These are phyloP conservation scores for Elsinoe necatrix DNA, from an alignment of 2,329 filamentous ascomycete genomes.

Conservation along the genomic window DNA sequence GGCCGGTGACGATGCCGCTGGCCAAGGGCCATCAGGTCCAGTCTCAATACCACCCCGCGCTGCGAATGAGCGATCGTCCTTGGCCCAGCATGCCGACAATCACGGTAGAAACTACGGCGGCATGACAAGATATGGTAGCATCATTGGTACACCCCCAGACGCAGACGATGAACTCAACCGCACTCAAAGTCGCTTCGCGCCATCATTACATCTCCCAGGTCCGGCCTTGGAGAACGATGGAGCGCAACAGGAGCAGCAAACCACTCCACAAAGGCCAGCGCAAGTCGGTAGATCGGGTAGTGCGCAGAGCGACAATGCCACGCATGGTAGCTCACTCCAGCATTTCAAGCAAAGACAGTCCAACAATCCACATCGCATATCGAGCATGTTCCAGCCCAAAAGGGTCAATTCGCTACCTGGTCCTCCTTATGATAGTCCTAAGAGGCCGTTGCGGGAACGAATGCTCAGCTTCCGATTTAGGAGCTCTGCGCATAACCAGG, in stretches of 20 bases:
- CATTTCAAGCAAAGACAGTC: conserved; percentile 1
- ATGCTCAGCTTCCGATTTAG: conserved; percentile 39
- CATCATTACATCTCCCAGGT: conserved; percentile 52
- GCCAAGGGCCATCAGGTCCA: neutral
- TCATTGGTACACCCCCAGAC: conserved; percentile 47
- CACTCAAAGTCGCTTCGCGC: conserved; percentile 28
- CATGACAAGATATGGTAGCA: conserved; percentile 54
- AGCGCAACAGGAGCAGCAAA: conserved; percentile 22
- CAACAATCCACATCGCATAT: neutral
- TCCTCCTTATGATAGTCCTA: conserved; percentile 19
- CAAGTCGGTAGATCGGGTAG: neutral
- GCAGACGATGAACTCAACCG: conserved; percentile 16
- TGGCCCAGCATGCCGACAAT: neutral
- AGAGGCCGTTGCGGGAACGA: conserved; percentile 33
- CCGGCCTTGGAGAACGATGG: conserved; percentile 44
- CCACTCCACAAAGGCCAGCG: neutral
- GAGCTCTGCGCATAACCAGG: conserved; percentile 32
- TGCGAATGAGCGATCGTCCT: neutral
- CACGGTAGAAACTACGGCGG: conserved; percentile 16
- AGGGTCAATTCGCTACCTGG: conserved; percentile 34
- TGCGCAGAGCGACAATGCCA: neutral
- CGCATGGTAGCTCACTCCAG: neutral
- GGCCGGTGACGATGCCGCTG: neutral
- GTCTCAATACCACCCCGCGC: neutral
- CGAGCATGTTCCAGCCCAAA: conserved; percentile 30